Percentiles rank a stretch among this genome's conserved stretches.
phyloP scores from a whole-genome alignment of 805 yeast species.

The Kockiozyma suomiensis region DNA sequence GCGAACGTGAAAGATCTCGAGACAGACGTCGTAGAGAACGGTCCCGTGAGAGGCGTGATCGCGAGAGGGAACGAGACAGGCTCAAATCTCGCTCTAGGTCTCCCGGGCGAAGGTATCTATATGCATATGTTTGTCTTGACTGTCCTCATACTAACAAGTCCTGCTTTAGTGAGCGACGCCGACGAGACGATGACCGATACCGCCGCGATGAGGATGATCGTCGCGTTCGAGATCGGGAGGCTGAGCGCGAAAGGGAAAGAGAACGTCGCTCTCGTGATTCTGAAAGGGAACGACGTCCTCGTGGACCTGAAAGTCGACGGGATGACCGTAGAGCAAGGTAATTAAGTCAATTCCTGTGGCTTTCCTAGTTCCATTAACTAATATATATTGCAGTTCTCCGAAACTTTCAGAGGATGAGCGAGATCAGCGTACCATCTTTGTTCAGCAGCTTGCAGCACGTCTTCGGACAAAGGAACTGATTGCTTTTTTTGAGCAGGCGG shows the following conservation, averaged over 20 bases:
- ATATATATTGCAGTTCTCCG: conserved; percentile 25
- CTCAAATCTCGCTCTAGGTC: conserved; percentile 17
- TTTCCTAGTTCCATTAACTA: neutral
- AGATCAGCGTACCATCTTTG: conserved; percentile 44
- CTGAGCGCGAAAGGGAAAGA: conserved; percentile 1
- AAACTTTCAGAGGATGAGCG: conserved; percentile 38
- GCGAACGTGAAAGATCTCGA: conserved; percentile 19
- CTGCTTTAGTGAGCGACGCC: neutral
- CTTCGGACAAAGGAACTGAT: conserved; percentile 40
- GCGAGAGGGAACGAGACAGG: conserved; percentile 16
- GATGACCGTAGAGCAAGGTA: conserved; percentile 2
- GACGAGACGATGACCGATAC: conserved; percentile 2
- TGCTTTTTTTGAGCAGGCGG: conserved; percentile 42
- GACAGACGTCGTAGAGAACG: conserved; percentile 8
- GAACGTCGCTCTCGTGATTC: neutral
- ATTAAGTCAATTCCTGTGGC: too few relatives aligned
- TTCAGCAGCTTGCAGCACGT: conserved; percentile 43
- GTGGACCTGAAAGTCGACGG: conserved; percentile 1
- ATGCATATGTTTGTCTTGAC: neutral
- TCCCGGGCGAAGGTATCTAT: conserved; percentile 9
- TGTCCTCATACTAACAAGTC: neutral
- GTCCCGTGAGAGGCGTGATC: neutral
- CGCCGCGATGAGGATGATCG: neutral
- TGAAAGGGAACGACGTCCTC: neutral
- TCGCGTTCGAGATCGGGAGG: neutral